A percentile compares a stretch with the other conserved stretches of the same genome.
These are phyloP conservation scores for Coniochaeta prunicola DNA, from an alignment of 2,329 filamentous ascomycete genomes.

Conservation along the genomic window DNA sequence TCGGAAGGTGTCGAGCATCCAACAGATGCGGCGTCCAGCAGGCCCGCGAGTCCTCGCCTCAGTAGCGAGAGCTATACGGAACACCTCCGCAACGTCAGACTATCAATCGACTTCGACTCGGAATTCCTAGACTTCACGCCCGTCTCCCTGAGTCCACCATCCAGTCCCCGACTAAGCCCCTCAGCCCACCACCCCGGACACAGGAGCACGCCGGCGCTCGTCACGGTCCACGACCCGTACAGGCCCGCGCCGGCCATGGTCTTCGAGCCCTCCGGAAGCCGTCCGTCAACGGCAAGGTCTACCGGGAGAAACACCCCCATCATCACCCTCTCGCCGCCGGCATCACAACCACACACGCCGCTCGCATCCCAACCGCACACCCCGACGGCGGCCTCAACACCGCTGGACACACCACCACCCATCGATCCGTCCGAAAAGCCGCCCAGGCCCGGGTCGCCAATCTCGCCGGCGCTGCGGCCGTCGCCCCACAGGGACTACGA, in stretches of 20 bases:
- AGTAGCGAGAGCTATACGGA: background rate
- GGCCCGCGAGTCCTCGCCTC: background rate
- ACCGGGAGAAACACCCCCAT: background rate
- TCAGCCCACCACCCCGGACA: background rate
- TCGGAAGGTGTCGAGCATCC: background rate
- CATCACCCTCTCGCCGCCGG: background rate
- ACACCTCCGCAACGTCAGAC: background rate
- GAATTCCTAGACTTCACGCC: background rate
- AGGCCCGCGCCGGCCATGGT: background rate
- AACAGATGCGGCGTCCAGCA: background rate
- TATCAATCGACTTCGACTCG: background rate
- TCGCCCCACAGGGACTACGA: background rate
- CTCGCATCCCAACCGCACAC: background rate
- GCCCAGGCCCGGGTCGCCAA: background rate
- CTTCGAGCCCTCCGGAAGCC: background rate
- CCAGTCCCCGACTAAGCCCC: background rate
- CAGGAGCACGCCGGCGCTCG: background rate
- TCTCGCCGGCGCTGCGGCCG: background rate
- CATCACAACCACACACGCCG: background rate
- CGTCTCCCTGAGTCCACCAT: background rate
- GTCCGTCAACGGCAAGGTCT: background rate
- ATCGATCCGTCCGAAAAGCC: background rate
- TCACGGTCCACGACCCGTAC: background rate
- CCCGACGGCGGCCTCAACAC: background rate
- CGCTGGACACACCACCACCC: background rate